These are phyloP conservation scores for Friedmanniomyces simplex DNA, from an alignment of 495 filamentous ascomycete genomes.

Conservation along the genomic window DNA sequence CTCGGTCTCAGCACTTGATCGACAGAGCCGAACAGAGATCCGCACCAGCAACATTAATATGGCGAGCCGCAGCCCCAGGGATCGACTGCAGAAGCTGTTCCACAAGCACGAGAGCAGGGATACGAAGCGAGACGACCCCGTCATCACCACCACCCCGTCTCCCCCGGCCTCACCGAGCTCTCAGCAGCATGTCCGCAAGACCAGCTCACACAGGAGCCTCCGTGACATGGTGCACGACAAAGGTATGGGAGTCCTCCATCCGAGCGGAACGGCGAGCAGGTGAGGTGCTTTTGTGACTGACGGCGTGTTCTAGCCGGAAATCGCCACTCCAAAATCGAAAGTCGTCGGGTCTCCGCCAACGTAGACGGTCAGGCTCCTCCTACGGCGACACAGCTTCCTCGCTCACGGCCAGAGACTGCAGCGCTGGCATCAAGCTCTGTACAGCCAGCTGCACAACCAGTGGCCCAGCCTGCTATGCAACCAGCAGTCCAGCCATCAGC, in stretches of 20 bases:
- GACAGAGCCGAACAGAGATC: not conserved
- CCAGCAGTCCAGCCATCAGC: too few species aligned
- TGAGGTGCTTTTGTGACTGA: too few species aligned
- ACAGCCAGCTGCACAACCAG: too few species aligned
- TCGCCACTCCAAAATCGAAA: not conserved
- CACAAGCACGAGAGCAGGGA: not conserved
- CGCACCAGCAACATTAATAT: not conserved
- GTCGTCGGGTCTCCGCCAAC: not conserved
- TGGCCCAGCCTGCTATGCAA: too few species aligned
- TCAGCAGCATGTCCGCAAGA: not conserved
- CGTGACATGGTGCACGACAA: not conserved
- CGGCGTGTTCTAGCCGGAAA: too few species aligned
- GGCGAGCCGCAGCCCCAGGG: not conserved
- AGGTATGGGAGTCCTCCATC: too few species aligned
- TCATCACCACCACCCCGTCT: not conserved
- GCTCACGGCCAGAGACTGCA: not conserved
- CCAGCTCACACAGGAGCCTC: not conserved
- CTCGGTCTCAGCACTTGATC: too few species aligned
- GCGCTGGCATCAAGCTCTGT: too few species aligned
- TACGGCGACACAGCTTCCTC: not conserved
- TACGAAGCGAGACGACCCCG: not conserved
- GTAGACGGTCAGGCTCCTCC: not conserved
- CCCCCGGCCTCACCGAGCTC: not conserved
- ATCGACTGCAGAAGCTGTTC: constrained; percentile 4
- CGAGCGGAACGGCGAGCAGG: too few species aligned